phyloP scores from a whole-genome alignment of 805 yeast species.

The Grigorovia humatica region DNA sequence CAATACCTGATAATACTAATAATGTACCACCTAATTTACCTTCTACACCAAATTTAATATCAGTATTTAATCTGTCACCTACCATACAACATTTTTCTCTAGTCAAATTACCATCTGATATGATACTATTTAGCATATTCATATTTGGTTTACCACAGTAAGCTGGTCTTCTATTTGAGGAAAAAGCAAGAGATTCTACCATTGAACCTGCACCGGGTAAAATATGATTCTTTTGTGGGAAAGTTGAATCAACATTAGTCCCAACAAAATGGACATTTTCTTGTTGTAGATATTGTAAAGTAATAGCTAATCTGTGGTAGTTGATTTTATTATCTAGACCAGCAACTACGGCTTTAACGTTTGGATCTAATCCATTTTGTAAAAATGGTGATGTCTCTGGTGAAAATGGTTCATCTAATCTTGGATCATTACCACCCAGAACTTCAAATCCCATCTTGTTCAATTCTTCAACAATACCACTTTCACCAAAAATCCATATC shows the following conservation, averaged over 20 bases:
- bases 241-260: constrained; percentile 91
- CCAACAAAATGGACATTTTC: constrained; percentile 63
- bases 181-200: constrained; percentile 62
- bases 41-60: constrained; percentile 80
- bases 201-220: constrained; percentile 95
- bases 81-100: constrained; percentile 71
- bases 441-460: constrained; percentile 61
- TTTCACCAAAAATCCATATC: constrained; percentile 83
- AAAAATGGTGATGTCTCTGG: constrained; percentile 44
- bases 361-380: constrained; percentile 44
- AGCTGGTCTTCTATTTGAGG: constrained; percentile 74
- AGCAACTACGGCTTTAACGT: constrained; percentile 80
- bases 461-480: constrained; percentile 76
- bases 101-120: constrained; percentile 49
- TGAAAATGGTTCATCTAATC: constrained; percentile 43
- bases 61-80: constrained; percentile 93
- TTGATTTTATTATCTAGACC: constrained; percentile 73
- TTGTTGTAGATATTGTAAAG: constrained; percentile 68
- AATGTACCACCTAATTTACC: constrained; percentile 77
- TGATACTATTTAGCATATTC: constrained; percentile 83
- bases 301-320: constrained; percentile 70
- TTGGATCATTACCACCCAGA: constrained; percentile 75
- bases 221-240: constrained; percentile 75
- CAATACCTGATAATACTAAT: constrained; percentile 86
- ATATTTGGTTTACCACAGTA: constrained; percentile 90